Percentiles rank a stretch among this genome's conserved stretches.
phyloP scores from a whole-genome alignment of 441 rosid genomes.

The Croton laevigatus region DNA sequence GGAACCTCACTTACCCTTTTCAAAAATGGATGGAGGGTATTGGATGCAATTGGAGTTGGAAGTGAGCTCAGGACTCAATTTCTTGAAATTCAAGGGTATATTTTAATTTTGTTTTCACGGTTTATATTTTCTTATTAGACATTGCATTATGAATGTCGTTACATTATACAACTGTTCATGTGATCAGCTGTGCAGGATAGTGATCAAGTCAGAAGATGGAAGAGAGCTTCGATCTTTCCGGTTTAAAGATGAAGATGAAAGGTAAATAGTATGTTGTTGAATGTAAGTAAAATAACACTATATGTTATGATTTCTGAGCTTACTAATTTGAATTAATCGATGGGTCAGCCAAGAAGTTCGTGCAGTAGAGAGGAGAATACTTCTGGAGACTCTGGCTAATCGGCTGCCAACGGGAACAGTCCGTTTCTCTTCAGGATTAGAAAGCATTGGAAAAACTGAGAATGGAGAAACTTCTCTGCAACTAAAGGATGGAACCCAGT shows the following conservation, averaged over 20 bases:
- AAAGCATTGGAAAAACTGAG: conserved; percentile 40
- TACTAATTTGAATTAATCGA: neutral
- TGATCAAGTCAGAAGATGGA: conserved; percentile 74
- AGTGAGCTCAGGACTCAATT: conserved; percentile 68
- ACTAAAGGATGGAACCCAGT: conserved; percentile 56
- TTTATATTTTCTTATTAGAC: neutral
- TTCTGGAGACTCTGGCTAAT: conserved; percentile 69
- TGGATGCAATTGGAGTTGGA: conserved; percentile 81
- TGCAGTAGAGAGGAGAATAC: conserved; percentile 82
- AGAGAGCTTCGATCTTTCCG: conserved; percentile 72
- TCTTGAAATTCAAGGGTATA: conserved; percentile 79
- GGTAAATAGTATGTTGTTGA: conserved; percentile 31
- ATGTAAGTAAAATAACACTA: no score
- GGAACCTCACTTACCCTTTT: conserved; percentile 89
- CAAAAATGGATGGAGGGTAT: conserved; percentile 93
- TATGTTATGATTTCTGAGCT: neutral
- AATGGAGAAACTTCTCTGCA: conserved; percentile 52
- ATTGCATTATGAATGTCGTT: neutral
- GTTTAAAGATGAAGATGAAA: conserved; percentile 87
- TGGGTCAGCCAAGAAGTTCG: conserved; percentile 86
- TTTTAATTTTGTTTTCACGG: conserved; percentile 2
- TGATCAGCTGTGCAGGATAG: conserved; percentile 90
- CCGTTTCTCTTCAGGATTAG: conserved; percentile 64
- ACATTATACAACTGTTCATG: conserved; percentile 44
- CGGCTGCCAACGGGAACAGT: conserved; percentile 62